Base-by-base conservation (phyloP, 345 rosid species). In the Rhodamnia rubescens region DNA sequence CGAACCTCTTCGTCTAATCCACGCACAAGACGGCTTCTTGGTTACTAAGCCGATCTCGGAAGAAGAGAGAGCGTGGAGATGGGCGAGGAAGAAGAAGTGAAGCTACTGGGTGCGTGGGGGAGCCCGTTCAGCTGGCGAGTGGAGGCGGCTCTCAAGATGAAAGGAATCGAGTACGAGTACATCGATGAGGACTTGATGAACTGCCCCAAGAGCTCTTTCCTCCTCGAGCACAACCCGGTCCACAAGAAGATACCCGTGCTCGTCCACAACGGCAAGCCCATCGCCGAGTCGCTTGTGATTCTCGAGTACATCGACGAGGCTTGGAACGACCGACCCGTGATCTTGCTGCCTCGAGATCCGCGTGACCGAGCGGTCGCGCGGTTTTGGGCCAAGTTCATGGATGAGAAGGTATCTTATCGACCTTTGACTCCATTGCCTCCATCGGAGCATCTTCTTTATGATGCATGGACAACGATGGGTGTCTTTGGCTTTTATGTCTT, bases 241-340 rank as follows among this genome's bases (percentile, higher is more conserved):
- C 89, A 91, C 90, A 92, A 91, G 90, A 90, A 91, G 88, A 20
- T 92, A 83, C 93, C 93, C 56, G 95, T 93, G 53, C 92, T 93
- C 8, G 56, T 91, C 85, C 94, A 93, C 85, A 74, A 86, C 4
- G 92, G 89, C 20, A 88, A 84, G 59, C 85, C 94, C 11, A 84
- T 92, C 0, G 87, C 88, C 0, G 94, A 93, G 84, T 93, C 96
- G 14, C 85, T 78, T 22, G 90, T 91, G 51, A 91, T 92, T 61
- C 86, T 92, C 44, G 92, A 93, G 85, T 93, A 92, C 88, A 92
- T 92, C 22, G 93, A 91, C 58, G 93, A 93, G 40, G 88, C 90
- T 6, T 93, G 94, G 94, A 90, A 87, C 54, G n/a, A 85, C 53
- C 78, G 83, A 85, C 85, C 88, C 15, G 82, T 92, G 42, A 5